A percentile compares a stretch with the other conserved stretches of the same genome.
Conservation (phyloP, 225 moss, liverwort and hornwort species). For the Takakia lepidozioides region DNA sequence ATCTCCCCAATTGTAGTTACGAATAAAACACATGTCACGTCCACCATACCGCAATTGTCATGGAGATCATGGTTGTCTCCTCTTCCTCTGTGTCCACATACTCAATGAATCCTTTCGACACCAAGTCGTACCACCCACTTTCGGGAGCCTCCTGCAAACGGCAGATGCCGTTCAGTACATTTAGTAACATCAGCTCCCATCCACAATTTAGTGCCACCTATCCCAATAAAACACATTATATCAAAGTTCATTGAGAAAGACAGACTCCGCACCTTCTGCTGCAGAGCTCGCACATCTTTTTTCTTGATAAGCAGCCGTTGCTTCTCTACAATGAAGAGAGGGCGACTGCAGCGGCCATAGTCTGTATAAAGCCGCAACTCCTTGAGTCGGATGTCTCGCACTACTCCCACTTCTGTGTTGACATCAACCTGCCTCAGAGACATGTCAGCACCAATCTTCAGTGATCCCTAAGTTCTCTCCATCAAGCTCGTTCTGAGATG, state of each 20-base stretch:
- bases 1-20: too few relatives aligned
- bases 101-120: constrained; percentile 93
- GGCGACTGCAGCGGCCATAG: constrained; percentile 97
- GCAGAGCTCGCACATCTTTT: constrained; percentile 83
- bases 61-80: constrained; percentile 99
- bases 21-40: too few relatives aligned
- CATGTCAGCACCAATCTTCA: neutral
- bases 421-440: constrained; percentile 64
- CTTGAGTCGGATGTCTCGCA: constrained; percentile 92
- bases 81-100: constrained; percentile 99
- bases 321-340: constrained; percentile 95
- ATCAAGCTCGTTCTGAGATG: too few relatives aligned
- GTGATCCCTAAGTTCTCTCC: too few relatives aligned
- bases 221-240: too few relatives aligned
- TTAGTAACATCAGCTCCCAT: too few relatives aligned
- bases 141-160: constrained; percentile 64
- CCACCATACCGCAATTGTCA: constrained; percentile 85
- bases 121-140: constrained; percentile 93
- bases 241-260: neutral
- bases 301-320: constrained; percentile 95
- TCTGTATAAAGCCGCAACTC: constrained; percentile 97
- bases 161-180: too few relatives aligned
- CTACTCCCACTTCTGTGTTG: constrained; percentile 97
- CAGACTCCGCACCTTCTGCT: constrained; percentile 56
- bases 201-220: too few relatives aligned